phyloP scores from a whole-genome alignment of 352 stramenopile species.

The Pythium pyrilobum region DNA sequence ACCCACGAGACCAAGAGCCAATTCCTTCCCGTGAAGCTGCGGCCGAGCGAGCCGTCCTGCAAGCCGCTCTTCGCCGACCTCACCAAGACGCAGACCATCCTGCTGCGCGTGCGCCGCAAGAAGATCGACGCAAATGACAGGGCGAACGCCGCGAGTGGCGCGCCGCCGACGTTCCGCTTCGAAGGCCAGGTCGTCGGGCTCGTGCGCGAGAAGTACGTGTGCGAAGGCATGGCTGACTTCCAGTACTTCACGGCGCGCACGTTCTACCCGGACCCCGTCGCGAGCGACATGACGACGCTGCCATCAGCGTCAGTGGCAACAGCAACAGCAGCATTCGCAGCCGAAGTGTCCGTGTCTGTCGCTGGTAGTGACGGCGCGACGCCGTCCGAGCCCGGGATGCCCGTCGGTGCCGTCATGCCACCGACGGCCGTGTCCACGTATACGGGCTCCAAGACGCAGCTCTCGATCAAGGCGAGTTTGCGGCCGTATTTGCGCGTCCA shows the following conservation, averaged over 20 bases:
- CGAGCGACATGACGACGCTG: not conserved
- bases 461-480: slow-evolving; percentile 45
- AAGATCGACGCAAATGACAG: slow-evolving; percentile 4
- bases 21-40: slow-evolving; percentile 74
- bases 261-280: slow-evolving; percentile 39
- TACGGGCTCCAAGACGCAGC: slow-evolving; percentile 31
- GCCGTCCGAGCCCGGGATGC: not conserved
- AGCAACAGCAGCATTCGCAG: too few species aligned
- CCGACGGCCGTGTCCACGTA: slow-evolving; percentile 32
- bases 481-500: slow-evolving; percentile 49
- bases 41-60: slow-evolving; percentile 66
- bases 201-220: slow-evolving; percentile 76
- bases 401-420: slow-evolving; percentile 11
- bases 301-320: not conserved
- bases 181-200: slow-evolving; percentile 54
- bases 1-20: slow-evolving; percentile 69
- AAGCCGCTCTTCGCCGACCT: slow-evolving; percentile 81
- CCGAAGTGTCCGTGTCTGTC: not conserved
- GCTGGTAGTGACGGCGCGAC: not conserved
- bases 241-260: slow-evolving; percentile 69
- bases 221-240: slow-evolving; percentile 83
- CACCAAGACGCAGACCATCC: slow-evolving; percentile 74
- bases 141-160: not conserved
- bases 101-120: slow-evolving; percentile 47
- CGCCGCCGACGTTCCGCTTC: slow-evolving; percentile 7